Evolutionary conservation across 106 monocot species (phyloP), one percentile per base, ranked within the genome.

Genomic region (Amphibolis antarctica): DNA sequence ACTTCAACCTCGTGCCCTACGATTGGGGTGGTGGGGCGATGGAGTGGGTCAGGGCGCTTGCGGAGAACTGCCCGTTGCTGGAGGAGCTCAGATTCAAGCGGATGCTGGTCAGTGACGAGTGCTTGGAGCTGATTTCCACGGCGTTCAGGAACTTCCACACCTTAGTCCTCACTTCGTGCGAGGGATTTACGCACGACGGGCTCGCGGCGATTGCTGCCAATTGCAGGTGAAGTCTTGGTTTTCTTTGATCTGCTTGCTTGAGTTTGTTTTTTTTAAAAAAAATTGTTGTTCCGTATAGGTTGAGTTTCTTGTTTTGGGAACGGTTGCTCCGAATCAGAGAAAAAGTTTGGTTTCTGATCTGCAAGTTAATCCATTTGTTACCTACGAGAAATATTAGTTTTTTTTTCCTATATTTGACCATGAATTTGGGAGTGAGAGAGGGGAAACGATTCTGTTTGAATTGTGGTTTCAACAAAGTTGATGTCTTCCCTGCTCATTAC

Each of bases 71-170:
- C 68, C 85, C 90, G 53, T 53, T 69, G 49, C 66, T 91, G 19
- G 90, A 86, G 83, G 85, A 83, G 75, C 59, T 91, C 31, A 62
- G 83, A 61, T 58, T 91, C 25, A 91, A 91, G 76, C 55, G 90
- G 66, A 91, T 91, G 90, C 78, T 86, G 10, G 82, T 91, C 31
- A 67, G 78, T 10, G 90, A 91, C 57, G 90, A 85, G 52, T 78
- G 78, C 74, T 76, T 86, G 56, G 76, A 86, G 64, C n/a, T 81
- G 13, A 67, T 91, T 44, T 72, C 75, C 7, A 64, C 62, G 28
- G 60, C 62, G 15, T 91, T 91, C 55, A 60, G 21, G 42, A 18
- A 18, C 1, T 60, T 60, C 15, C 31, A 60, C 19, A 43, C n/a
- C 19, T 43, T 60, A n/a, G 60, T 15, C n/a, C 29, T 60, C n/a